phyloP scores from a whole-genome alignment of 108 stramenopile genomes.

The Cyclotella sp. region DNA sequence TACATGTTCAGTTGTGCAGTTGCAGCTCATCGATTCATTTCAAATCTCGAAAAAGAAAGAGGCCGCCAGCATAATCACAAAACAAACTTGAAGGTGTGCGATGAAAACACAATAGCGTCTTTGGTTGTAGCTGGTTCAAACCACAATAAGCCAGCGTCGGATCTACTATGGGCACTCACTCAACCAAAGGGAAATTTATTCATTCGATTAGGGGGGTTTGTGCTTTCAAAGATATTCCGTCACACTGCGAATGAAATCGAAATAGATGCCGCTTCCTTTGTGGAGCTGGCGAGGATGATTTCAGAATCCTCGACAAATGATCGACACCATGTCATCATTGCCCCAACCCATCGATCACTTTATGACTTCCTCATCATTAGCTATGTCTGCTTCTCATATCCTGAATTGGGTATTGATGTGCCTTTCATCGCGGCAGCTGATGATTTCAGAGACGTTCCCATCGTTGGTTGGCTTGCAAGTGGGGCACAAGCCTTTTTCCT shows the following conservation, averaged over 20 bases:
- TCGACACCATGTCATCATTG: constrained; percentile 62
- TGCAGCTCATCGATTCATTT: constrained; percentile 76
- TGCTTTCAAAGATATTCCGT: constrained; percentile 70
- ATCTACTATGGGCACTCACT: constrained; percentile 79
- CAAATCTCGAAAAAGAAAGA: constrained; percentile 28
- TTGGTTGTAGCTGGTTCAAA: constrained; percentile 64
- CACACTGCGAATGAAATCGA: constrained; percentile 59
- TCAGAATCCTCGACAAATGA: constrained; percentile 12
- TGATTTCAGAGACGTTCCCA: constrained; percentile 75
- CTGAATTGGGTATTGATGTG: constrained; percentile 79
- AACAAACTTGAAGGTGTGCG: neutral
- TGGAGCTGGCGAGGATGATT: constrained; percentile 26
- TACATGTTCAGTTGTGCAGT: constrained; percentile 81
- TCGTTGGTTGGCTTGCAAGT: constrained; percentile 74
- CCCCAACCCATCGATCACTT: constrained; percentile 88
- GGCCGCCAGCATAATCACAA: constrained; percentile 13
- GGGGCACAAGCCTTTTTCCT: constrained; percentile 72
- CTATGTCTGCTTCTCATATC: constrained; percentile 78
- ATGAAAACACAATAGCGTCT: constrained; percentile 16
- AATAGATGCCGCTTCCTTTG: constrained; percentile 74
- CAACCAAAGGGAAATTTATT: constrained; percentile 73
- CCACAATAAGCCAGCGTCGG: constrained; percentile 40
- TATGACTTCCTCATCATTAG: constrained; percentile 88
- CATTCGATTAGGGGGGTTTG: constrained; percentile 66
- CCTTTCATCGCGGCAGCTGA: constrained; percentile 82